These are phyloP conservation scores for Trichoderma asperelloides DNA, from an alignment of 495 filamentous ascomycete genomes.

Conservation along the genomic window DNA sequence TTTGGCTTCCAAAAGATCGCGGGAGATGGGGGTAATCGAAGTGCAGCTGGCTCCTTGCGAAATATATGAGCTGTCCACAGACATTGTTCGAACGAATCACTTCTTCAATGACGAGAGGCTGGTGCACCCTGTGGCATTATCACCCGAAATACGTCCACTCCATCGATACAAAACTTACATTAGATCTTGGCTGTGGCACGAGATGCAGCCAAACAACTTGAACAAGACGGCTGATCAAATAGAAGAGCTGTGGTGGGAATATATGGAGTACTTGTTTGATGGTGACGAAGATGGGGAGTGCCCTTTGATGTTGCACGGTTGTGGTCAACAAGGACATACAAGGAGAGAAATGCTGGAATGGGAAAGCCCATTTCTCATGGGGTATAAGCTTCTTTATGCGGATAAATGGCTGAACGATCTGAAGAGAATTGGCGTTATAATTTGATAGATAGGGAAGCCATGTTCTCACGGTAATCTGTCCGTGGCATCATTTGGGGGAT, in stretches of 20 bases:
- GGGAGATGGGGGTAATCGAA: neutral
- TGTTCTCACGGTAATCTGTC: no score
- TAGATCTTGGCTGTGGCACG: neutral
- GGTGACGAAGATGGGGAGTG: neutral
- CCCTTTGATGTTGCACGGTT: neutral
- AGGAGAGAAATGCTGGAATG: neutral
- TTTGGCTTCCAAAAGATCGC: neutral
- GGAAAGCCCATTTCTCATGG: neutral
- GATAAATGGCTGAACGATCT: neutral
- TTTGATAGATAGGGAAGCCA: no score
- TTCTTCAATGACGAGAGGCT: neutral
- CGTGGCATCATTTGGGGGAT: no score
- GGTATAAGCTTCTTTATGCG: neutral
- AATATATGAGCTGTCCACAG: neutral
- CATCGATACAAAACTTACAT: neutral
- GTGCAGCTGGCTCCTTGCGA: neutral
- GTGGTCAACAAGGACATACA: neutral
- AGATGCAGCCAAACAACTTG: neutral
- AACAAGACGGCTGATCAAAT: neutral
- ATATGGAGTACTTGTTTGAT: neutral
- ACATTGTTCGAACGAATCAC: neutral
- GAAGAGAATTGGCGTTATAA: neutral
- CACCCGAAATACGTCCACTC: neutral
- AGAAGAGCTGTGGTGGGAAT: neutral
- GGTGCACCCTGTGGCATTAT: neutral